Base-by-base conservation (phyloP, 148 eudicot species). In the Diospyros lotus region DNA sequence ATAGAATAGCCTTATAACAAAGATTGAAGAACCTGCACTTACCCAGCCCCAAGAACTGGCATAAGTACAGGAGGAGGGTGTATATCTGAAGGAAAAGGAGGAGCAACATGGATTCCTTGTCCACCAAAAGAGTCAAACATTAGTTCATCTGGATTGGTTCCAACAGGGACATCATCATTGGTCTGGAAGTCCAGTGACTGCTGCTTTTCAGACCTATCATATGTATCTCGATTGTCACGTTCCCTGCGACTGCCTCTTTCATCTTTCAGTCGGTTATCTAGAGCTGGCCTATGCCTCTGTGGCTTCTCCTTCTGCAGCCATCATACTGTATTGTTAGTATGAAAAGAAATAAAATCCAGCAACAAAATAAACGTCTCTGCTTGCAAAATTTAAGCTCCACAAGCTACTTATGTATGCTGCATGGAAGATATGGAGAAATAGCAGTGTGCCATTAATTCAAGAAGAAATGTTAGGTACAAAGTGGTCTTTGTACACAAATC, bases 11-110 rank as follows among this genome's bases (percentile, higher is more conserved):
- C 62, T 28, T 38, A 68, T 15, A 73, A 54, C 51, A 68, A 65
- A 39, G 28, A 28, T 28, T 28, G 28, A 28, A 28, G 28, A 28
- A 28, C 28, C 55, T 45, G 17, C 73, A 75, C 82, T 81, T 78
- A 95, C 98, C 98, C 98, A 77, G 97, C 98, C 70, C 99, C 99
- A 76, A 98, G 99, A 70, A 96, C 97, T 61, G 98, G 99, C 98
- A 96, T 96, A 64, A 96, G 80, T 15, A 96, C 89, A 70, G 97
- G 90, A 39, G 94, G 96, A 4, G 98, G 94, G 6, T 90, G 82
- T 45, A 96, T 93, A 82, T 96, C 99, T 59, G 97, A 77, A 65
- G 88, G 72, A 82, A 90, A 96, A 48, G 93, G 76, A 44, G 93
- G 75, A 74, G 89, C 83, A 81, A 84, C 86, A 71, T 83, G 91